Conservation (phyloP, 2,329 filamentous ascomycete genomes). For the Juglanconis juglandina region DNA sequence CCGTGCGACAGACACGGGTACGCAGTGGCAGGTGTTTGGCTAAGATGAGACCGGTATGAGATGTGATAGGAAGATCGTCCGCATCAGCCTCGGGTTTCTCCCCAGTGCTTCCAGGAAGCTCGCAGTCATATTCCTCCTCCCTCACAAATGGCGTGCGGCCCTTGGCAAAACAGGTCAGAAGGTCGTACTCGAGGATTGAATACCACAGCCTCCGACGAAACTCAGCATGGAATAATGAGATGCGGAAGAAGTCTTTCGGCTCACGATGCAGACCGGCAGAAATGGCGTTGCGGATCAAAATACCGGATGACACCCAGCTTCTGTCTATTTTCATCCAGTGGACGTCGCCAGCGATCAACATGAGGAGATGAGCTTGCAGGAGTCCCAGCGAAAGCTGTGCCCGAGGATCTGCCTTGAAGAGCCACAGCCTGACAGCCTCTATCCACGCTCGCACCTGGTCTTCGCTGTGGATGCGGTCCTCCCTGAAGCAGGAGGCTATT, state of each 20-base stretch:
- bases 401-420: slow-evolving; percentile 13
- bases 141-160: slow-evolving; percentile 20
- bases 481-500: slow-evolving; percentile 2
- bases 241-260: slow-evolving; percentile 9
- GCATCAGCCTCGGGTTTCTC: neutral
- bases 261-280: slow-evolving; percentile 14
- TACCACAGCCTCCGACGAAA: slow-evolving; percentile 26
- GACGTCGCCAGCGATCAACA: slow-evolving; percentile 13
- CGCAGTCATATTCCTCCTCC: slow-evolving; percentile 21
- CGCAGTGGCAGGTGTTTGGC: slow-evolving; percentile 4
- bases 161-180: slow-evolving; percentile 24
- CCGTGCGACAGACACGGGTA: neutral
- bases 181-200: slow-evolving; percentile 24
- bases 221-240: slow-evolving; percentile 21
- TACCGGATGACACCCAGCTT: slow-evolving; percentile 13
- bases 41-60: neutral
- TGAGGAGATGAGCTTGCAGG: slow-evolving; percentile 11
- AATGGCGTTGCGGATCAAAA: slow-evolving; percentile 10
- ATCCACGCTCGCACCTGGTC: slow-evolving; percentile 7
- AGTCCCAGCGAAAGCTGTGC: slow-evolving; percentile 10
- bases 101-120: neutral
- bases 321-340: slow-evolving; percentile 16
- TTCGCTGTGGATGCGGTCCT: slow-evolving; percentile 2
- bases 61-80: too few species aligned
- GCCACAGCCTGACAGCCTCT: slow-evolving; percentile 11